Conservation (phyloP, 768 basidiomycete genomes). For the Mycena alexandri region DNA sequence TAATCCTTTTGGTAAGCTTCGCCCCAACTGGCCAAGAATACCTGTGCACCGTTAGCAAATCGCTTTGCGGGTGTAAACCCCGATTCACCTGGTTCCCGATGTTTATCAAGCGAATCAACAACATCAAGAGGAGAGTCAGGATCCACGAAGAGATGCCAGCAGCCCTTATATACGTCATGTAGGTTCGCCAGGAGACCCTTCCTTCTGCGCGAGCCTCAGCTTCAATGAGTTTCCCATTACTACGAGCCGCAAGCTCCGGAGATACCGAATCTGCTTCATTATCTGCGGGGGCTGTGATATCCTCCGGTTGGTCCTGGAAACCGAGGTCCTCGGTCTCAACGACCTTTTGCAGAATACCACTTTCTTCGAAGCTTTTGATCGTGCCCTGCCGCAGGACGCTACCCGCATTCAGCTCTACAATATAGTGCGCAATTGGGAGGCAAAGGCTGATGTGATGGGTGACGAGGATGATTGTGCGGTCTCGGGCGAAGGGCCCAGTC, state of each 20-base stretch:
- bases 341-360: conserved; percentile 58
- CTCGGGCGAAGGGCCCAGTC: conserved; percentile 68
- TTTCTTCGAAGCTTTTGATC: conserved; percentile 59
- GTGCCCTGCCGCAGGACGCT: conserved; percentile 63
- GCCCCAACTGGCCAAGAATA: conserved; percentile 78
- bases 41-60: conserved; percentile 48
- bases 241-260: conserved; percentile 13
- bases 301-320: conserved; percentile 42
- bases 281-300: conserved; percentile 33
- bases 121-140: conserved; percentile 63
- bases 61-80: neutral
- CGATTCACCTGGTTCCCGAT: conserved; percentile 67
- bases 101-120: conserved; percentile 67
- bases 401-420: conserved; percentile 72
- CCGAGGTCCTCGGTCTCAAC: conserved; percentile 62
- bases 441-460: conserved; percentile 87
- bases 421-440: conserved; percentile 73
- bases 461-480: conserved; percentile 83
- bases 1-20: conserved; percentile 67
- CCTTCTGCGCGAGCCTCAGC: conserved; percentile 77
- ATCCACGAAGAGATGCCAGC: conserved; percentile 70
- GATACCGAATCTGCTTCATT: conserved; percentile 51
- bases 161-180: conserved; percentile 72
- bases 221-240: conserved; percentile 69
- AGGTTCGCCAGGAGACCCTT: conserved; percentile 68